A percentile compares a stretch with the other conserved stretches of the same genome.
Evolutionary conservation across 2,329 filamentous ascomycete genomes (phyloP).

Genomic region (Claviceps africana): DNA sequence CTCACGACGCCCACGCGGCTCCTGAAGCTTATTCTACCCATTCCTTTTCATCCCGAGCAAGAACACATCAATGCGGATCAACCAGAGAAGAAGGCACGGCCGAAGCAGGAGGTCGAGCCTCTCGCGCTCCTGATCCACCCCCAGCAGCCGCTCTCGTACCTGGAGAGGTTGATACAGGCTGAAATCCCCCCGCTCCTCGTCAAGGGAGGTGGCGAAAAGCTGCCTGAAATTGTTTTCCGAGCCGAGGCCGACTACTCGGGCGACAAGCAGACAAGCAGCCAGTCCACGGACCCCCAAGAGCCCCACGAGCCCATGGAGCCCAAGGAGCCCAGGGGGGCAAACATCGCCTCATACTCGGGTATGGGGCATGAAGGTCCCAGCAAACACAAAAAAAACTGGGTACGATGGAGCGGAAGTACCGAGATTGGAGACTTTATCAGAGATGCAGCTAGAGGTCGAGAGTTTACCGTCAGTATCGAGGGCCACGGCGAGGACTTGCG

Average conservation of each 20-base stretch:
- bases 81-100: slow-evolving; percentile 18
- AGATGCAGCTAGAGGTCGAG: slow-evolving; percentile 69
- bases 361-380: slow-evolving; percentile 46
- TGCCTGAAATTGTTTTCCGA: slow-evolving; percentile 64
- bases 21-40: slow-evolving; percentile 66
- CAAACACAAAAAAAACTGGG: slow-evolving; percentile 42
- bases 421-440: slow-evolving; percentile 91
- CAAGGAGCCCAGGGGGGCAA: slow-evolving; percentile 39
- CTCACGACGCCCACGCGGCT: slow-evolving; percentile 68
- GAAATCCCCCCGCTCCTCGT: slow-evolving; percentile 60
- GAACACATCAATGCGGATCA: slow-evolving; percentile 27
- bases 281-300: slow-evolving; percentile 9
- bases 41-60: slow-evolving; percentile 33
- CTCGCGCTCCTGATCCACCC: slow-evolving; percentile 77
- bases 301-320: slow-evolving; percentile 21
- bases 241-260: slow-evolving; percentile 57
- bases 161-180: slow-evolving; percentile 77
- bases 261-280: slow-evolving; percentile 11
- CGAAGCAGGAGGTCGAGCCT: slow-evolving; percentile 48
- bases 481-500: slow-evolving; percentile 50
- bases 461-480: slow-evolving; percentile 76
- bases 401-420: slow-evolving; percentile 77
- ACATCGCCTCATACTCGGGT: slow-evolving; percentile 58
- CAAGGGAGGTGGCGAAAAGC: slow-evolving; percentile 49
- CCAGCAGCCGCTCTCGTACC: slow-evolving; percentile 79